Evolutionary conservation across 1,284 basidiomycete species (phyloP), one percentile per base, ranked within the genome.

Genomic region (Lignosus rhinocerotis): DNA sequence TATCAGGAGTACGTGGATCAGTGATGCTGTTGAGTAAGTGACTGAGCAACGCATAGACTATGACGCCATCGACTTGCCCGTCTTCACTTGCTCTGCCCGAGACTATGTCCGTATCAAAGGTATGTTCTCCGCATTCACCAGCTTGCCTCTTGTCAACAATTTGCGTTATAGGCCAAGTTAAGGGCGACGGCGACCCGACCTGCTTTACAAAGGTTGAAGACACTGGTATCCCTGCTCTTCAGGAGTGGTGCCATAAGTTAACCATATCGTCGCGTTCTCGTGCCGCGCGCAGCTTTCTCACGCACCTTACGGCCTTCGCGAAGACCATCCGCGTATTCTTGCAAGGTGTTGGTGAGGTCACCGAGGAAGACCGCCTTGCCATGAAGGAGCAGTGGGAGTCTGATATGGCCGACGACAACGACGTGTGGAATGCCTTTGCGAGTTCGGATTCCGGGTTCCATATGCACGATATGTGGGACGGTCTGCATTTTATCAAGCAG

Each of bases 41-140:
- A 10, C 51, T 30, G 41, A 45, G 17, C 2, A 16, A 33, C 21
- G 30, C 39, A 7, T 54, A 85, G 84, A 86, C 65, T 86, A 86
- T 60, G 76, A 78, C 25, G 76, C 75, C 1, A 84, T 86, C 53
- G 75, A 86, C 58, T 75, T 86, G 4, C 85, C 85, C 3, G 83
- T 85, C 11, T 86, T 86, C 70, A 84, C 83, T 7, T 80, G 78
- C 57, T 86, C 84, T 0, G 79, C 82, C 31, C 78, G 84, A 14
- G 84, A 87, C 67, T 86, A 87, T 63, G 77, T 85, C 31, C 58
- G 45, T 14, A 45, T 56, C 32, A 60, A 55, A 62, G 55, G 60
- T 64, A 50, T 12, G 62, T 33, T 30, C 1, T 8, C 19, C 3
- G 7, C 12, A 10, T 2, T 2, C 31, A 33, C 16, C 14, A 36